Conservation (phyloP, 331 rosid species). For the Saraca asoca region DNA sequence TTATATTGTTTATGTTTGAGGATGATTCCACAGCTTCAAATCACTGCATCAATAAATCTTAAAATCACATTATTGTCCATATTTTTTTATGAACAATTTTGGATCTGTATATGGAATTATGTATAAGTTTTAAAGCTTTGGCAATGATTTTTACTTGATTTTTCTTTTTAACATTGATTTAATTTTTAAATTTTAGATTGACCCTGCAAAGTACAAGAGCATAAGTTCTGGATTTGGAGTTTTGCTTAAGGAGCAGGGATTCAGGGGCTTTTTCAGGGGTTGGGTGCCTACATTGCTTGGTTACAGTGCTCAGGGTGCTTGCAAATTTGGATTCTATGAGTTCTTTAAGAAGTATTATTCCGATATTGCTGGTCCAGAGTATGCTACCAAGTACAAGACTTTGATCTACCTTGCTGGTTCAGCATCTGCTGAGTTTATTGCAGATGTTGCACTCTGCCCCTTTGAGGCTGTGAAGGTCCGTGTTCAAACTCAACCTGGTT, state of each 20-base stretch:
- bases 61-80: too few relatives aligned
- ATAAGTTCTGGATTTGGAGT: constrained; percentile 78
- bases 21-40: too few relatives aligned
- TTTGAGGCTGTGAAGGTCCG: constrained; percentile 92
- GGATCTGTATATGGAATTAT: too few relatives aligned
- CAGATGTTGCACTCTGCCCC: constrained; percentile 91
- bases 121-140: too few relatives aligned
- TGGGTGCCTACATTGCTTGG: constrained; percentile 92
- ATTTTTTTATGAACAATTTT: too few relatives aligned
- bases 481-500: constrained; percentile 92
- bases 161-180: not conserved
- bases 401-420: constrained; percentile 90
- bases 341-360: constrained; percentile 85
- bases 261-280: constrained; percentile 74
- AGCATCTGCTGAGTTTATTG: constrained; percentile 89
- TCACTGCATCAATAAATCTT: too few relatives aligned
- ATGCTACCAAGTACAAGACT: constrained; percentile 86
- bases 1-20: too few relatives aligned
- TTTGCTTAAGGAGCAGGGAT: constrained; percentile 77
- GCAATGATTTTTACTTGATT: not conserved
- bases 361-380: constrained; percentile 86
- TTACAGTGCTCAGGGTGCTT: constrained; percentile 93
- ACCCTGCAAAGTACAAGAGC: constrained; percentile 72
- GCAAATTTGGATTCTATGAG: constrained; percentile 87
- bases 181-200: constrained; percentile 54